These are phyloP conservation scores for Chaetomium fimeti DNA, from an alignment of 495 filamentous ascomycete species.

Conservation along the genomic window DNA sequence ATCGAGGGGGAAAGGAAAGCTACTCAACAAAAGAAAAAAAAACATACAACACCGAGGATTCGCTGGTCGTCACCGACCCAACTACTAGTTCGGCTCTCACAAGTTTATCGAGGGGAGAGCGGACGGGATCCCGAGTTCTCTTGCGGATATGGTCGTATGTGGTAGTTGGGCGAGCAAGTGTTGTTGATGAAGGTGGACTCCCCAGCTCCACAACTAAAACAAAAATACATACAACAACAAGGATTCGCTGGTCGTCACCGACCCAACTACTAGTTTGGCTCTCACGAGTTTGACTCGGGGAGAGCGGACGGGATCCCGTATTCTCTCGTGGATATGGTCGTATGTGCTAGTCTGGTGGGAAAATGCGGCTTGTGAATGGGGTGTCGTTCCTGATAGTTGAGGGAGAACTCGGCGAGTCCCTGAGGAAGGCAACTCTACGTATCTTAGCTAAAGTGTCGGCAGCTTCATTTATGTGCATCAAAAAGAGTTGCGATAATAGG, in stretches of 20 bases:
- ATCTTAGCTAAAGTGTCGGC: too few species aligned
- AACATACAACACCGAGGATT: slow-evolving; percentile 50
- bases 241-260: slow-evolving; percentile 44
- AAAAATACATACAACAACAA: slow-evolving; percentile 50
- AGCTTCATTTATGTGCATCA: too few species aligned
- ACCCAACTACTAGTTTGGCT: slow-evolving; percentile 44
- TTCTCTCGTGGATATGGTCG: slow-evolving; percentile 18
- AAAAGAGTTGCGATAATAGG: too few species aligned
- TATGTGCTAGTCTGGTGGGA: background rate
- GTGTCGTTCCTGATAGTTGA: too few species aligned
- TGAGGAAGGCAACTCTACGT: too few species aligned
- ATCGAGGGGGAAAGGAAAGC: too few species aligned
- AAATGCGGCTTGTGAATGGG: too few species aligned
- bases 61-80: slow-evolving; percentile 44
- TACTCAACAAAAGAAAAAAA: too few species aligned
- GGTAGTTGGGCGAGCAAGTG: background rate
- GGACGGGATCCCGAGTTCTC: slow-evolving; percentile 49
- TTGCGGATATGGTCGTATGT: slow-evolving; percentile 14
- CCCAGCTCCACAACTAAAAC: too few species aligned
- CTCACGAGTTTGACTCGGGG: slow-evolving; percentile 25
- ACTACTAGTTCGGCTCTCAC: slow-evolving; percentile 35
- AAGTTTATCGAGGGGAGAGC: slow-evolving; percentile 45
- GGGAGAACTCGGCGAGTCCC: too few species aligned
- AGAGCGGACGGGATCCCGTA: slow-evolving; percentile 52
- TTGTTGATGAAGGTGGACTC: too few species aligned